Evolutionary conservation across 129 eudicot genomes (phyloP), one percentile per base, ranked within the genome.

Genomic region (Escallonia rubra): DNA sequence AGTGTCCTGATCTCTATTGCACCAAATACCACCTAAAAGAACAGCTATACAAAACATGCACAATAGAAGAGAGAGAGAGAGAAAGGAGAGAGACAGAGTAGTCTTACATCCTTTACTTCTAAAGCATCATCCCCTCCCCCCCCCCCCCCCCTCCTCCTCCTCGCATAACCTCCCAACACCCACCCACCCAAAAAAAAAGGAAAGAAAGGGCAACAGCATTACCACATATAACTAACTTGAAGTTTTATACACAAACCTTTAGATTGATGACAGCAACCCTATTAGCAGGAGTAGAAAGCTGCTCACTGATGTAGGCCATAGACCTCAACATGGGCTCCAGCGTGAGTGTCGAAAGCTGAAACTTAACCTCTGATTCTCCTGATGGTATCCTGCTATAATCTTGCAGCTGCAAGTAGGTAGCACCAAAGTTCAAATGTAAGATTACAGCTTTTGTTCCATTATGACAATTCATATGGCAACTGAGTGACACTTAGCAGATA

Each of bases 271-370:
- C 88, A 57, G 98, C 94, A 60, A 91, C 89, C 81, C 80, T 83
- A 66, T 88, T 86, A 58, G 87, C 96, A 56, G 96, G 88, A 52
- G 86, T 64, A 8, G 94, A 81, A 43, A 91, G 90, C 83, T 91
- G 94, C 64, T 91, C 96, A 46, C 86, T 88, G 69, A 91, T 88
- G 75, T 78, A 65, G 55, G 98, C 91, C 98, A 91, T 88, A 72
- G 98, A 91, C 84, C 88, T 91, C 81, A 91, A 76, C 96, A 88
- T 88, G 23, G 96, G 98, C 74, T 91, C 98, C 65, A 91, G 68
- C 38, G 91, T 85, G 60, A 81, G 75, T 59, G 80, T 79, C 14
- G 98, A 85, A 13, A 91, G 89, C 77, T 87, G 87, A 79, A 91
- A 91, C 87, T 88, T 91, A 65, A 91, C 94, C 73, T 88, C 98